A percentile compares a stretch with the other conserved stretches of the same genome.
phyloP scores from a whole-genome alignment of 768 basidiomycete species.

The Galerina sulciceps region DNA sequence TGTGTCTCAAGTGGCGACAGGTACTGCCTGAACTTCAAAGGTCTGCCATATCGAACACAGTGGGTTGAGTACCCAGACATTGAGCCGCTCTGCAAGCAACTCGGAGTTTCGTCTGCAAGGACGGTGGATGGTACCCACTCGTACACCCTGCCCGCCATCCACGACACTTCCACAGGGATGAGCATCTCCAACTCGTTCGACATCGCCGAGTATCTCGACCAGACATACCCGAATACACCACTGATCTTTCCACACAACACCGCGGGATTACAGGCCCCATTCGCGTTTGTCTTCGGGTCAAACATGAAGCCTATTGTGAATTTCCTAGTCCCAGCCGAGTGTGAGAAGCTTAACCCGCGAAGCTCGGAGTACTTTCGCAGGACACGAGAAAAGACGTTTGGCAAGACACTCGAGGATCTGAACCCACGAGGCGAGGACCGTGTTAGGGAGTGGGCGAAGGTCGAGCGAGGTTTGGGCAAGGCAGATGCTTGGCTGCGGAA shows the following conservation, averaged over 20 bases:
- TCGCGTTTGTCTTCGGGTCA: conserved; percentile 25
- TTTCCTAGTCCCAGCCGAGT: conserved; percentile 23
- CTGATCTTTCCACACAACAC: conserved; percentile 36
- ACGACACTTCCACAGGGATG: conserved; percentile 45
- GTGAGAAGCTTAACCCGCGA: conserved; percentile 20
- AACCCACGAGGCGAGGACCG: conserved; percentile 32
- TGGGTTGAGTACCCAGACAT: conserved; percentile 61
- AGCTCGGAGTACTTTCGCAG: conserved; percentile 37
- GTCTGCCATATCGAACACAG: conserved; percentile 45
- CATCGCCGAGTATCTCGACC: conserved; percentile 57
- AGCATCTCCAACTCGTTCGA: conserved; percentile 44
- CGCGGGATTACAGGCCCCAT: conserved; percentile 44
- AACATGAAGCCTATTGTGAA: conserved; percentile 19
- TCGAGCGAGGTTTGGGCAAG: conserved; percentile 34
- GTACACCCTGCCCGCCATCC: conserved; percentile 56
- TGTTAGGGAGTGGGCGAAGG: conserved; percentile 39
- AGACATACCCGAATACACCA: conserved; percentile 48
- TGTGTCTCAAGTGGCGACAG: conserved; percentile 15
- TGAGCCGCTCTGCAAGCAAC: conserved; percentile 32
- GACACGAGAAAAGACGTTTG: conserved; percentile 36
- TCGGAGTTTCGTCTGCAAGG: conserved; percentile 35
- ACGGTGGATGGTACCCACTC: conserved; percentile 32
- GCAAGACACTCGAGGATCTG: conserved; percentile 39
- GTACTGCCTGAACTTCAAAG: conserved; percentile 40
- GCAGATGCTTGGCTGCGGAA: conserved; percentile 33